Evolutionary conservation across 2,329 filamentous ascomycete genomes (phyloP).

Genomic region (Raffaelea albimanens): DNA sequence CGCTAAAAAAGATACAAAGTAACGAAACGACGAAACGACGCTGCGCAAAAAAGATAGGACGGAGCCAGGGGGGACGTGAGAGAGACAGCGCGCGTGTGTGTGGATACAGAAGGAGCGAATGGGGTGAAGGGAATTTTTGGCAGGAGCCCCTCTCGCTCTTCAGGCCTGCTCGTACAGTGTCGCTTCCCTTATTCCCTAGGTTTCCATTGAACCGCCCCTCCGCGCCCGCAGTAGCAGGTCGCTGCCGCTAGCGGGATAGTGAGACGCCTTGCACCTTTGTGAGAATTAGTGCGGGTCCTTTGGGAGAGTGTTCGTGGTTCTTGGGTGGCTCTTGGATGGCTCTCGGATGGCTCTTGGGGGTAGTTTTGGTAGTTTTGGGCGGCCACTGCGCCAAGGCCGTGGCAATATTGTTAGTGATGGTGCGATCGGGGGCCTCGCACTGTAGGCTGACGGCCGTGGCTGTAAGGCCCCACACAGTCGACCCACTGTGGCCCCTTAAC

Average conservation of each 20-base stretch:
- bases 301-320: too few relatives aligned
- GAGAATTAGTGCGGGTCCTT: not conserved
- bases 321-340: too few relatives aligned
- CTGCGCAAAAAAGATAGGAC: not conserved
- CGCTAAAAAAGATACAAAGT: too few relatives aligned
- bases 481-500: not conserved
- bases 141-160: not conserved
- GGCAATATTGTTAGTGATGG: not conserved
- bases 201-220: too few relatives aligned
- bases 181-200: not conserved
- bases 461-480: not conserved
- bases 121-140: not conserved
- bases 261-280: not conserved
- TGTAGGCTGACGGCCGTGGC: not conserved
- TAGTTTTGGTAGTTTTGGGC: not conserved
- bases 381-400: not conserved
- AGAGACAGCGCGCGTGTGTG: not conserved
- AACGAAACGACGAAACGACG: too few relatives aligned
- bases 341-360: too few relatives aligned
- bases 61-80: not conserved
- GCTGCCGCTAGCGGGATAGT: constrained; percentile 1
- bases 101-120: not conserved
- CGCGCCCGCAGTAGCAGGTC: too few relatives aligned
- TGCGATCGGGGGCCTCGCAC: not conserved
- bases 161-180: too few relatives aligned